Evolutionary conservation across 2,329 filamentous ascomycete species (phyloP).

Genomic region (Hypoxylon sp.): DNA sequence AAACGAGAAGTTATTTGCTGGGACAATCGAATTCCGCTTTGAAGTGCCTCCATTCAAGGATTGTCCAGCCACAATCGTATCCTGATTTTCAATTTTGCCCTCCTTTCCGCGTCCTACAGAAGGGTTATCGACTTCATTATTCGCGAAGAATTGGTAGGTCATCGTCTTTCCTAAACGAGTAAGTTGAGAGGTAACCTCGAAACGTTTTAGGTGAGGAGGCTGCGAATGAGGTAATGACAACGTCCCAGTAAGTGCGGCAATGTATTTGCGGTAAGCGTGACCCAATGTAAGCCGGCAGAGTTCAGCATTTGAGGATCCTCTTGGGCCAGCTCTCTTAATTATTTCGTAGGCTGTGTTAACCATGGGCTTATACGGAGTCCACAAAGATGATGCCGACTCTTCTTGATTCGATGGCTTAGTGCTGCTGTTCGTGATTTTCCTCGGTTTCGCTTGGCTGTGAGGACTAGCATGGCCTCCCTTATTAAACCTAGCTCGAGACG

Average conservation of each 20-base stretch:
- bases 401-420: slow-evolving; percentile 29
- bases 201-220: slow-evolving; percentile 58
- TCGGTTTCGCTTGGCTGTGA: slow-evolving; percentile 39
- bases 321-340: slow-evolving; percentile 53
- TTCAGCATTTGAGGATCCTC: slow-evolving; percentile 55
- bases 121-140: slow-evolving; percentile 30
- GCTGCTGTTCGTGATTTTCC: slow-evolving; percentile 24
- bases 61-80: background rate
- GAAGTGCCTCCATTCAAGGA: slow-evolving; percentile 2
- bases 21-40: background rate
- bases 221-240: slow-evolving; percentile 57
- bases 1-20: slow-evolving; percentile 31
- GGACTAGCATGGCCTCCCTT: slow-evolving; percentile 31
- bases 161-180: slow-evolving; percentile 59
- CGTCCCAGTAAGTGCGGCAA: slow-evolving; percentile 54
- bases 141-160: slow-evolving; percentile 59
- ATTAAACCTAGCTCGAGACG: slow-evolving; percentile 49
- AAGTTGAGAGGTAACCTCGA: slow-evolving; percentile 58
- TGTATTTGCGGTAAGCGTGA: slow-evolving; percentile 53
- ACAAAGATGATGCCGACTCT: slow-evolving; percentile 46
- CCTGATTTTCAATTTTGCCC: slow-evolving; percentile 22
- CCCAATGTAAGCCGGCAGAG: slow-evolving; percentile 54
- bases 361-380: slow-evolving; percentile 56
- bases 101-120: slow-evolving; percentile 5
- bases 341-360: slow-evolving; percentile 55